Evolutionary conservation across 805 yeast genomes (phyloP).

Genomic region (Kuraishia capsulata): DNA sequence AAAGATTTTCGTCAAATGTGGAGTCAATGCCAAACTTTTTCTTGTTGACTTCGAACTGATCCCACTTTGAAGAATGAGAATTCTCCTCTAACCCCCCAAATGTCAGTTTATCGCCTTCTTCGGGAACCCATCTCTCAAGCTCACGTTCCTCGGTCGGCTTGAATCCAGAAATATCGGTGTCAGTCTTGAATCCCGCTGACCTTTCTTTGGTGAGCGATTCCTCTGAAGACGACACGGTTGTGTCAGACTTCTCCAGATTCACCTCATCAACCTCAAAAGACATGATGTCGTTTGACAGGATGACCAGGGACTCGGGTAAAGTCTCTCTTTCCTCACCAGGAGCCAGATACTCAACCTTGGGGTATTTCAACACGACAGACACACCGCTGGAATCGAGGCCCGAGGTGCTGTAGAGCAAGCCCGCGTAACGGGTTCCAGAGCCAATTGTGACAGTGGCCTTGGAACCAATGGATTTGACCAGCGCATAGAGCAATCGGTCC

Average conservation of each 20-base stretch:
- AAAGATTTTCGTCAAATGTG: slow-evolving; percentile 74
- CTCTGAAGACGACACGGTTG: slow-evolving; percentile 6
- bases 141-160: slow-evolving; percentile 50
- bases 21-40: slow-evolving; percentile 83
- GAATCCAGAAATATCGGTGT: slow-evolving; percentile 68
- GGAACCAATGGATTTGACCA: slow-evolving; percentile 54
- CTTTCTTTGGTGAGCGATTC: slow-evolving; percentile 1
- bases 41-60: slow-evolving; percentile 90
- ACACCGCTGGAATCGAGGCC: slow-evolving; percentile 33
- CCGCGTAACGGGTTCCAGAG: slow-evolving; percentile 52
- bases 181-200: slow-evolving; percentile 57
- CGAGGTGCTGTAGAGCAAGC: slow-evolving; percentile 44
- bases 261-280: slow-evolving; percentile 36
- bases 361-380: slow-evolving; percentile 46
- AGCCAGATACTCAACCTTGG: slow-evolving; percentile 27
- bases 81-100: slow-evolving; percentile 28
- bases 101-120: slow-evolving; percentile 16
- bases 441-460: slow-evolving; percentile 48
- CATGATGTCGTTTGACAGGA: slow-evolving; percentile 40
- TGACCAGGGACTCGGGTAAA: slow-evolving; percentile 33
- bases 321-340: slow-evolving; percentile 24
- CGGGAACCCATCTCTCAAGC: slow-evolving; percentile 81
- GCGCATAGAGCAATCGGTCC: slow-evolving; percentile 46
- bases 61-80: slow-evolving; percentile 48
- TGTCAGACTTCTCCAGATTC: slow-evolving; percentile 17